Conservation (phyloP, 2,329 filamentous ascomycete species). For the Diaporthe sp. region DNA sequence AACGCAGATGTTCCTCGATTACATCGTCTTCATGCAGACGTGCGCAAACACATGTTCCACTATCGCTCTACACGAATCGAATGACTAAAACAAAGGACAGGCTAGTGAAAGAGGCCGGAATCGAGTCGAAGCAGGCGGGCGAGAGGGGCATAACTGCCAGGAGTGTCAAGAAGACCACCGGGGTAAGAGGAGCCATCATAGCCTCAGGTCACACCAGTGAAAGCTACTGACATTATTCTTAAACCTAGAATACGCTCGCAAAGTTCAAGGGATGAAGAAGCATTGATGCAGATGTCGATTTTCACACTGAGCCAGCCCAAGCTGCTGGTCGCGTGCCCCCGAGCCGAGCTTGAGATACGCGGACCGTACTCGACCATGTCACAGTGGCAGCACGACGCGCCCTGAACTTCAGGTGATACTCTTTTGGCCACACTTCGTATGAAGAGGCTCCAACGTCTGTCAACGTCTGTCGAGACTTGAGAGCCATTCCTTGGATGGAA, state of each 20-base stretch:
- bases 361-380: background rate
- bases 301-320: background rate
- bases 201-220: background rate
- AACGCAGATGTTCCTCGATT: conserved; percentile 83
- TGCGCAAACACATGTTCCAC: conserved; percentile 49
- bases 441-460: background rate
- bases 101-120: conserved; percentile 83
- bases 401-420: background rate
- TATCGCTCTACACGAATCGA: background rate
- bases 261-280: conserved; percentile 76
- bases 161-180: conserved; percentile 82
- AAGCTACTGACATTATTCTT: background rate
- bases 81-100: conserved; percentile 57
- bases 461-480: background rate
- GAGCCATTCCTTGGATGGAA: background rate
- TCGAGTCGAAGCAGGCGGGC: conserved; percentile 80
- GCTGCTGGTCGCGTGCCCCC: conserved; percentile 27
- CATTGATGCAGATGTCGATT: conserved; percentile 24
- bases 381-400: background rate
- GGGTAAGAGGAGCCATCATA: conserved; percentile 63
- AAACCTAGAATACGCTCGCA: conserved; percentile 70
- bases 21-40: conserved; percentile 84
- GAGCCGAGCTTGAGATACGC: background rate
- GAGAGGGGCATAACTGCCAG: conserved; percentile 82
- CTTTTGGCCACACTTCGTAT: background rate